These are phyloP conservation scores for Saccharomycopsis microspora DNA, from an alignment of 805 yeast species.

Conservation along the genomic window DNA sequence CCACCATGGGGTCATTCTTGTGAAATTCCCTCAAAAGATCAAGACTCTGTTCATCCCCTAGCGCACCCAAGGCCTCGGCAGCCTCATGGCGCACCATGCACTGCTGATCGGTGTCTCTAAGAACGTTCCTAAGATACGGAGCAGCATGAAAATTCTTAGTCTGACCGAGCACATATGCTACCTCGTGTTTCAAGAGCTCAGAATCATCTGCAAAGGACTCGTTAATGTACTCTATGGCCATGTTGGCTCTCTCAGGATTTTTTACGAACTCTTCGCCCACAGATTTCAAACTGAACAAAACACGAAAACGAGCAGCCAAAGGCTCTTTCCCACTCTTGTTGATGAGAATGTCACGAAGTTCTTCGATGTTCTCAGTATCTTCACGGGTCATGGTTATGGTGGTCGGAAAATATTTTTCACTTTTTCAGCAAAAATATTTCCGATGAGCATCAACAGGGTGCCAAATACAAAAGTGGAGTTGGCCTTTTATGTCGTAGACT, in stretches of 20 bases:
- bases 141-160: constrained; percentile 77
- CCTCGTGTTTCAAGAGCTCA: constrained; percentile 92
- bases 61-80: constrained; percentile 96
- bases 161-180: constrained; percentile 95
- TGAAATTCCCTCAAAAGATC: constrained; percentile 51
- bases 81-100: constrained; percentile 99
- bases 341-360: constrained; percentile 58
- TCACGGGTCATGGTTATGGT: constrained; percentile 2
- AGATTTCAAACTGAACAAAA: constrained; percentile 81
- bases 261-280: constrained; percentile 63
- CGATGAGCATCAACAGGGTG: too few species aligned
- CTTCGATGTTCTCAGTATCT: constrained; percentile 32
- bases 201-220: constrained; percentile 73
- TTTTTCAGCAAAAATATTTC: too few species aligned
- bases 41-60: constrained; percentile 71
- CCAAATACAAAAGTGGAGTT: too few species aligned
- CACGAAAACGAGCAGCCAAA: constrained; percentile 84
- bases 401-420: not conserved
- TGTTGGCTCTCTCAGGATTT: constrained; percentile 41
- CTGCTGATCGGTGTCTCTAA: constrained; percentile 60
- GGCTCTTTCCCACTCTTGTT: constrained; percentile 59
- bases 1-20: constrained; percentile 67
- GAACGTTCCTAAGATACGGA: constrained; percentile 60
- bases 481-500: too few species aligned
- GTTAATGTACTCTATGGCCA: constrained; percentile 73